Evolutionary conservation across 139 green algal species (phyloP), one percentile per base, ranked within the genome.

Genomic region (Chlorella sp.): DNA sequence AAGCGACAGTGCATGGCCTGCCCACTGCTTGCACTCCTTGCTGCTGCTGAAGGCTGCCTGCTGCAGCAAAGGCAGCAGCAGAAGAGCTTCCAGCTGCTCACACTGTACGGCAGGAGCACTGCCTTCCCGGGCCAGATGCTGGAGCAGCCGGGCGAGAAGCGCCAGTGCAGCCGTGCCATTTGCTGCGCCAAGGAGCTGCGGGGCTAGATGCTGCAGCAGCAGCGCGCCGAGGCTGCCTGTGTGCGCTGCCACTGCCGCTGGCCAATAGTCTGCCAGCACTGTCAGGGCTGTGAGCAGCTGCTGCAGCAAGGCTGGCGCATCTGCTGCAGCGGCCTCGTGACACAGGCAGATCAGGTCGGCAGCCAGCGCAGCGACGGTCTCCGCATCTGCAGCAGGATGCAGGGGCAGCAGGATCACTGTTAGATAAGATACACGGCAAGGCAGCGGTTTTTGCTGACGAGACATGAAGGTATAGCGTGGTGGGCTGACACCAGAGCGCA

Each of bases 61-160:
- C 44, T 65, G 82, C n/a, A 81, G 54, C 73, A 86, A n/a, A n/a
- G 69, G 82, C 69, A 86, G 54, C 17, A 68, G 46, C 69, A 86
- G 43, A 58, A 46, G 20, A 34, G 82, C 69, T 2, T 44, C 69
- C 58, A 80, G 44, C n/a, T 56, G 44, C 19, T n/a, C 0, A 40
- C 36, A 22, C 28, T 79, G 0, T 40, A 9, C 28, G 16, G 38
- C 41, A 19, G 70, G 19, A 19, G 17, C 2, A 8, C 34, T 34
- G 17, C n/a, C 34, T 1, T 30, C 40, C 20, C 28, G 13, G 20
- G 54, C 54, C 24, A 20, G 28, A 32, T 32, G 34, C 65, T 60
- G 60, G 28, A 77, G 79, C 62, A 60, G 30, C 16, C 44, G 40
- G 19, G 34, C 43, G 2, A 76, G 26, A 2, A 60, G 58, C 14